Base-by-base conservation (phyloP, 257 asterid genomes). In the Cinchona pubescens region DNA sequence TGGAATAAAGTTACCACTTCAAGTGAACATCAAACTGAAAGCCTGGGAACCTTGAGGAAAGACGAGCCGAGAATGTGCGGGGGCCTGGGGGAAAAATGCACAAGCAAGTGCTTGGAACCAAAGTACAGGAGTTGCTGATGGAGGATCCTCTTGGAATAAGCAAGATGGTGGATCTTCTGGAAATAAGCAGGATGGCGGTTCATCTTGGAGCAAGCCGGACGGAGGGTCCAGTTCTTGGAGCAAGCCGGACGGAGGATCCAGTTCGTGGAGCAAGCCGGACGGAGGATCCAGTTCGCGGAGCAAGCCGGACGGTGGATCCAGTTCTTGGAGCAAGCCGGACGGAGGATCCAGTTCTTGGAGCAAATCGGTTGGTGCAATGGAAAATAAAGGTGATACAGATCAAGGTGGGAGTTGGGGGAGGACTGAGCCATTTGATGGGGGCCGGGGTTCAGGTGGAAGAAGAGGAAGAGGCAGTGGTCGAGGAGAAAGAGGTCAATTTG, bases 381-480 rank as follows among this genome's bases (percentile, higher is more conserved):
- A 70, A 40, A 79, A 76, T 83, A 74, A 46, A 73, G 85, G 83
- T 70, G 79, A 65, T 19, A 37, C 70, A 27, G 58, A 61, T 72
- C 86, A 79, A 82, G 80, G 83, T 45, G 75, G 78, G 15, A 72
- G 87, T 73, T 82, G 88, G 85, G 88, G 85, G 34, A 78, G 80
- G 75, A 56, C 79, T 58, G 83, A 72, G 56, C 15, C 86, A 48
- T 86, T 83, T 75, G 89, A 82, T 71, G 77, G 84, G 25, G 86
- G 89, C 53, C 86, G 87, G 78, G 91, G 88, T 74, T 85, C 84
- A 0, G 88, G 90, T 40, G 91, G 91, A 35, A 79, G 90, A 67
- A 72, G 87, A 49, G 89, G 90, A 69, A 73, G 91, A 77, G 87
- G 89, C 65, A 71, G 85, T 78, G 85, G 89, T 32, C 76, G 56